Evolutionary conservation across 139 green algal genomes (phyloP), one percentile per base, ranked within the genome.

Genomic region (Nannochloris sp.): DNA sequence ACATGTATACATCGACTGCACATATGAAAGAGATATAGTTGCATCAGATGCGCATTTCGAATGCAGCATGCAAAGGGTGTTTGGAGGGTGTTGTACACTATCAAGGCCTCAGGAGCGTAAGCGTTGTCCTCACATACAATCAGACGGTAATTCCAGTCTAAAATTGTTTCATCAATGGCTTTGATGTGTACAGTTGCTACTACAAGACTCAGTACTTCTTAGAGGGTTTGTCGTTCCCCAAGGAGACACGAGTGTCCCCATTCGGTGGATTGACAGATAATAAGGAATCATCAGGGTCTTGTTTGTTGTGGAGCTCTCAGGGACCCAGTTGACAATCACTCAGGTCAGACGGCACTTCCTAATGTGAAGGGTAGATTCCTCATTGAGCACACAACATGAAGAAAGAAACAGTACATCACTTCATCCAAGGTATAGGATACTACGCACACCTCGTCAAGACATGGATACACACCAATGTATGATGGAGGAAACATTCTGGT

Each of bases 321-420:
- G 14, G 23, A 66, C 27, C 65, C 66, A 44, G 64, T 12, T 29
- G 18, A 58, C 71, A 78, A 71, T 78, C 71, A 78, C 66, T 78
- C 71, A 78, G 71, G 60, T 78, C 71, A 78, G 71, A 75, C 64
- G 71, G 71, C 67, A 71, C 71, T 78, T 78, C 71, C 71, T 75
- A 75, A 50, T 69, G 23, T 21, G 18, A 48, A 40, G 69, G 50
- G 49, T 67, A 60, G 7, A 49, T 40, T 76, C 70, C 11, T 76
- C 70, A 74, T 56, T 25, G 70, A 76, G 63, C 70, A 27, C 59
- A 18, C 3, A 27, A 34, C n/a, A 62, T 12, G 10, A 10, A 25
- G 5, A 65, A 10, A 40, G 7, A 40, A 9, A 40, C 34, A 40
- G 34, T 4, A 40, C 8, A 40, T 40, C 8, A 40, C 34, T 27